Conservation (phyloP, 306 rosid genomes). For the Urtica urens region DNA sequence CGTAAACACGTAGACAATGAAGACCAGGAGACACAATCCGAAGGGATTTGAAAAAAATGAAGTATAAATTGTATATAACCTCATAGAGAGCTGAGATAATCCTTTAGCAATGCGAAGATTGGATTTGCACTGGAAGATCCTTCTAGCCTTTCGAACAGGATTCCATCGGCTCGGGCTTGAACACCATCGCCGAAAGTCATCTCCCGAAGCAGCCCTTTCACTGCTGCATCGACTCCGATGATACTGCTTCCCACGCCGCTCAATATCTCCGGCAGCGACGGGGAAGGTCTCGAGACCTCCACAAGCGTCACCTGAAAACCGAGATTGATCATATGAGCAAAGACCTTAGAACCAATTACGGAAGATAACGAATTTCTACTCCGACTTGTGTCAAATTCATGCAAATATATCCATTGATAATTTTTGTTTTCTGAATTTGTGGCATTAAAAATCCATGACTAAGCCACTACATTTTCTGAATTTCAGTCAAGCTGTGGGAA, state of each 20-base stretch:
- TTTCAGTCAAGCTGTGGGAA: too few relatives aligned
- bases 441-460: too few relatives aligned
- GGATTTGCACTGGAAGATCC: constrained; percentile 54
- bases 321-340: background rate
- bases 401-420: too few relatives aligned
- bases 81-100: constrained; percentile 50
- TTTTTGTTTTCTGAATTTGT: too few relatives aligned
- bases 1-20: too few relatives aligned
- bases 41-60: too few relatives aligned
- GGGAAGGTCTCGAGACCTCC: constrained; percentile 71
- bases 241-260: constrained; percentile 56
- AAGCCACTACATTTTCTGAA: too few relatives aligned
- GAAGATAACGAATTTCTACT: too few relatives aligned
- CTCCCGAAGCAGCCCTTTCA: constrained; percentile 45
- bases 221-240: constrained; percentile 50
- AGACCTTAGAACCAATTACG: too few relatives aligned
- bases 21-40: too few relatives aligned
- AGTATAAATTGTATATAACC: too few relatives aligned
- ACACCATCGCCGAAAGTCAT: constrained; percentile 54
- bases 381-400: too few relatives aligned
- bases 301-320: constrained; percentile 59
- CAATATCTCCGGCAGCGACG: constrained; percentile 58
- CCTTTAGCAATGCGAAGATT: constrained; percentile 45
- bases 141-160: constrained; percentile 67
- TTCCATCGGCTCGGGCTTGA: constrained; percentile 90